Base-by-base conservation (phyloP, 2,329 filamentous ascomycete genomes). In the Phialemonium atrogriseum region DNA sequence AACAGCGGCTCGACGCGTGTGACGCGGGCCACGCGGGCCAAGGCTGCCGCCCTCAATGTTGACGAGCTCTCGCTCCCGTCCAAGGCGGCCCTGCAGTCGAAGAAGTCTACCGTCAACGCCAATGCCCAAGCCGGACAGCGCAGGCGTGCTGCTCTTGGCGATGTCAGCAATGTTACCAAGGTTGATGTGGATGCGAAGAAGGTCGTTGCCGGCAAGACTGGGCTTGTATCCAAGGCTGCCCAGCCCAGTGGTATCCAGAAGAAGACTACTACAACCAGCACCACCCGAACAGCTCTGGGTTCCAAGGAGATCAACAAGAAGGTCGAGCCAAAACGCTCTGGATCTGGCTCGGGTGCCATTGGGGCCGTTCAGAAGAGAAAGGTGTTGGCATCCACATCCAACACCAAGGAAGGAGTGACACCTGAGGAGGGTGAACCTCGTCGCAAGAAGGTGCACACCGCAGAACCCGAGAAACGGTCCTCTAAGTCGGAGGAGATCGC, bases 121-220 rank as follows among this genome's bases (percentile, higher is more conserved):
- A 58, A 68, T 60, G 39, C 67, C 48, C 58, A 68, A 28, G 68
- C 67, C 38, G 52, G 48, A 28, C 56, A 58, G 35, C 73, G 82
- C 52, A 91, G 84, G 65, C 85, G 91, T 52, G 75, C 82, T 48
- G 88, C 85, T 29, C 73, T 98, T 22, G 87, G 84, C 36, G 91
- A 98, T 65, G 83, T 95, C 47, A 96, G 87, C 73, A 98, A 98
- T 63, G 82, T 94, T 42, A 77, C 77, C 48, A 96, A 95, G 59
- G 71, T 72, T 28, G 83, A 84, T 33, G 64, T 69, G 40, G 82
- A 84, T 34, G 75, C 70, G 45, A 94, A 93, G 70, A 94, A 94
- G 69, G 62, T 67, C 27, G 62, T 67, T 27, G 55, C 66, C 24
- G 68, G 66, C 52, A 82, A 87, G 62, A 62, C 62, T 35, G 78